Percentiles rank a stretch among this genome's conserved stretches.
Evolutionary conservation across 108 stramenopile genomes (phyloP).

Genomic region (Skeletonema grethae): DNA sequence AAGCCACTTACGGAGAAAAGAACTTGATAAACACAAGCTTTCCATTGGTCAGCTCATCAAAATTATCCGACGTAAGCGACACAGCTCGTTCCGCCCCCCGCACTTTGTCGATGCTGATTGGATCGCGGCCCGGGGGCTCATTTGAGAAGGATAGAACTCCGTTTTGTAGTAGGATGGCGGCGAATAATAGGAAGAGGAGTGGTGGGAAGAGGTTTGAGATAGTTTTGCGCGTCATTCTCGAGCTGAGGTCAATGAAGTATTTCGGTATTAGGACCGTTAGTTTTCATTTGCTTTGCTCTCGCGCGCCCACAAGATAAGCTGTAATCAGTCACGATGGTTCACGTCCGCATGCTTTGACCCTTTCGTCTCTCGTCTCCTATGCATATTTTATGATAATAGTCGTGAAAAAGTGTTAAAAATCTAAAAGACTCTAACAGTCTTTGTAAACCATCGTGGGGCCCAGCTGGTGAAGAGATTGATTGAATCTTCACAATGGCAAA

Average conservation of each 20-base stretch:
- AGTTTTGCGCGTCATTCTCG: neutral
- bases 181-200: neutral
- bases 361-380: too few relatives aligned
- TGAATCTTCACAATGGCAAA: too few relatives aligned
- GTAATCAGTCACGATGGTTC: too few relatives aligned
- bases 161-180: neutral
- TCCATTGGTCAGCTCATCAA: conserved; percentile 42
- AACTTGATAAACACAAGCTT: conserved; percentile 50
- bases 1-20: conserved; percentile 22
- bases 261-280: too few relatives aligned
- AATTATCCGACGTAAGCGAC: conserved; percentile 38
- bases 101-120: conserved; percentile 39
- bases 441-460: too few relatives aligned
- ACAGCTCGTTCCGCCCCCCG: conserved; percentile 31
- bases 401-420: too few relatives aligned
- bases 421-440: too few relatives aligned
- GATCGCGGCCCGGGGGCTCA: conserved; percentile 47
- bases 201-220: neutral
- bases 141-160: conserved; percentile 16
- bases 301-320: too few relatives aligned
- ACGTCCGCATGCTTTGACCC: too few relatives aligned
- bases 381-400: too few relatives aligned
- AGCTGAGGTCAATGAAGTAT: neutral
- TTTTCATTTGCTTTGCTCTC: too few relatives aligned
- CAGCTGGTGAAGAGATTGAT: too few relatives aligned